Evolutionary conservation across 257 asterid genomes (phyloP).

Genomic region (Ajuga chamaepitys): DNA sequence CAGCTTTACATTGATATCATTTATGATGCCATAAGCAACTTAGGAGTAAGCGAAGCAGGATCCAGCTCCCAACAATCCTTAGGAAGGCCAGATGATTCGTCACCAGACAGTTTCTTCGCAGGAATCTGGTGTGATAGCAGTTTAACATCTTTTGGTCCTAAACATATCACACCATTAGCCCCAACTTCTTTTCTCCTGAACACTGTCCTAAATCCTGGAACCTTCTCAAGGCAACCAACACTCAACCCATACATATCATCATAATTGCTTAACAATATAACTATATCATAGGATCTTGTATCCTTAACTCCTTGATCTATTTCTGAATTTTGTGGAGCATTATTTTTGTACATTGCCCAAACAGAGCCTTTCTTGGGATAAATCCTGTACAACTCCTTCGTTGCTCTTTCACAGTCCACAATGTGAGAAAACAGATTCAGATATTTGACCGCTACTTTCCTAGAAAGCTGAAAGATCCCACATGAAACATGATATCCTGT

Average conservation of each 20-base stretch:
- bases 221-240: constrained; percentile 65
- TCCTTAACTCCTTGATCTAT: constrained; percentile 16
- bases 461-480: constrained; percentile 66
- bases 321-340: constrained; percentile 17
- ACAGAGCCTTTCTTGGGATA: constrained; percentile 83
- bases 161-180: constrained; percentile 39
- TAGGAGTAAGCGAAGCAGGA: constrained; percentile 56
- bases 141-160: constrained; percentile 41
- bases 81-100: constrained; percentile 56
- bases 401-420: constrained; percentile 63
- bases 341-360: constrained; percentile 59
- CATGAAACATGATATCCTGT: constrained; percentile 47
- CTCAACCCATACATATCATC: constrained; percentile 65
- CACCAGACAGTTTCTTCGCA: constrained; percentile 66
- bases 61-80: constrained; percentile 90
- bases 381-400: constrained; percentile 54
- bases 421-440: constrained; percentile 66
- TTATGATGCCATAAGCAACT: constrained; percentile 18
- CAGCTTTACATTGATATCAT: not conserved
- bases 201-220: constrained; percentile 56
- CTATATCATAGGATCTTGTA: constrained; percentile 34
- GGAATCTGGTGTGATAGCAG: constrained; percentile 76
- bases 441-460: constrained; percentile 35
- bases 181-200: constrained; percentile 70
- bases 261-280: constrained; percentile 54